Conservation (phyloP, 2,329 filamentous ascomycete genomes). For the Penicillium sp. region DNA sequence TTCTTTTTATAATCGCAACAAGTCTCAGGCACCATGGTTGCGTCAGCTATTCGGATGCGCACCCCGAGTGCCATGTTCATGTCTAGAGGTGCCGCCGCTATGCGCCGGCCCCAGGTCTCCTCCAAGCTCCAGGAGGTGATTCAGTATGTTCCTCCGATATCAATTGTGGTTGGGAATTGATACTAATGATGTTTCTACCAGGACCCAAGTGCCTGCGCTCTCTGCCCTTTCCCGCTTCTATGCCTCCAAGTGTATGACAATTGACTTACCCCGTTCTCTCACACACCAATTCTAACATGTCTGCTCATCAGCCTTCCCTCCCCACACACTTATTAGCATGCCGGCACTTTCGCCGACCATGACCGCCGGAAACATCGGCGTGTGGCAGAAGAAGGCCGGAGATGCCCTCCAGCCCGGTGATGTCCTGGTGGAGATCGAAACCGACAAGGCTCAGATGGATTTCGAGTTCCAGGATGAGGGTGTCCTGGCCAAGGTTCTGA, state of each 20-base stretch:
- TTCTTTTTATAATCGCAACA: conserved; percentile 19
- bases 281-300: conserved; percentile 11
- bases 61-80: conserved; percentile 38
- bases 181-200: conserved; percentile 21
- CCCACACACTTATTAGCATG: conserved; percentile 94
- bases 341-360: conserved; percentile 96
- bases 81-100: conserved; percentile 34
- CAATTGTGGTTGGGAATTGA: neutral
- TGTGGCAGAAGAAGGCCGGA: conserved; percentile 95
- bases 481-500: conserved; percentile 85
- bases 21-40: conserved; percentile 45
- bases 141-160: conserved; percentile 28
- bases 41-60: conserved; percentile 42
- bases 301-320: conserved; percentile 65
- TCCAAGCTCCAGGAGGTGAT: conserved; percentile 38
- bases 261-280: conserved; percentile 9
- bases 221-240: conserved; percentile 58
- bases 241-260: conserved; percentile 56
- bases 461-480: conserved; percentile 99
- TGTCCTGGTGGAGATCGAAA: conserved; percentile 96
- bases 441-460: conserved; percentile 99
- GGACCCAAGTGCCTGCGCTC: conserved; percentile 44
- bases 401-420: conserved; percentile 82
- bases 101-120: conserved; percentile 40
- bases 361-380: conserved; percentile 89